Evolutionary conservation across 768 basidiomycete genomes (phyloP), one percentile per base, ranked within the genome.

Genomic region (Cantharellus cinnabarinus): DNA sequence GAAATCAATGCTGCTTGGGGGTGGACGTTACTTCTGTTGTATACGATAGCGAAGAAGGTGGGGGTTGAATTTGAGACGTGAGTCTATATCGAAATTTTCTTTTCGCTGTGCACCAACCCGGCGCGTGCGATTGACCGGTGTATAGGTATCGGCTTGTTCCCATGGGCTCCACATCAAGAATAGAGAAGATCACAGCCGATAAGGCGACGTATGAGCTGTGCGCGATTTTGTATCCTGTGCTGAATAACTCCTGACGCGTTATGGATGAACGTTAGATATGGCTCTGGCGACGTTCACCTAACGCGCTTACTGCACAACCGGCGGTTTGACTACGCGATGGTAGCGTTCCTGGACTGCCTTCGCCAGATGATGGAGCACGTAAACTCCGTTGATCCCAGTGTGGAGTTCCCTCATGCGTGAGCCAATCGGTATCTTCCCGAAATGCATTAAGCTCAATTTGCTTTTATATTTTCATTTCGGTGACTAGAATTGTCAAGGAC

Each of bases 1-100:
- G 95, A 99, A 71, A 91, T 98, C 68, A 98, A 98, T 67, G 95
- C 95, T 5, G 95, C 95, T 15, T 95, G 94, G 91, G 95, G 95
- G 1, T 85, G 95, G 67, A 89, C 93, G 0, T 74, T 94, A n/a
- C 75, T 98, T 15, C 75, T 98, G 59, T 72, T 97, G 41, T 87
- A 94, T 66, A 89, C 89, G 4, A 79, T 99, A 55, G 89, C 89
- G 5, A 77, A 85, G 59, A 99, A 97, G 70, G 79, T 95, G 10
- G 90, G 89, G 62, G 89, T 82, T 66, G 79, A 79, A 3, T 97
- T 95, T 64, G 82, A 85, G 66, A 80, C 80, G 91, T 91, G 70
- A 64, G 80, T 65, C 48, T 38, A 44, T 50, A 56, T 15, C 50
- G 1, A 29, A 29, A 29, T 20, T 56, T 50, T 62, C 29, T 41